These are phyloP conservation scores for Coleophoma cylindrospora DNA, from an alignment of 2,329 filamentous ascomycete species.

Conservation along the genomic window DNA sequence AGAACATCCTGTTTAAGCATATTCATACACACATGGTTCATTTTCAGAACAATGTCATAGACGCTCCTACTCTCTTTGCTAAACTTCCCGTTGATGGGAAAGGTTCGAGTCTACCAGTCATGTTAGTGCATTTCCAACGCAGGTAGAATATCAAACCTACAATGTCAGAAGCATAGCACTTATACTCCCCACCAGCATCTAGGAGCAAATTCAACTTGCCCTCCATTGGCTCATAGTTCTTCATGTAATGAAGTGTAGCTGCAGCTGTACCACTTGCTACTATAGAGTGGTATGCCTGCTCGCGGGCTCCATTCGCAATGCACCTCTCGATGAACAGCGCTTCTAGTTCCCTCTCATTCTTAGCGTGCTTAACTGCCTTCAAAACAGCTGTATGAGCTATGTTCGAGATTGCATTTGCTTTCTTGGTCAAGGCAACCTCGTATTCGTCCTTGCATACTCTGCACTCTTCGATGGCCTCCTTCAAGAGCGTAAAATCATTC, in stretches of 20 bases:
- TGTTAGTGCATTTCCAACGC: not conserved
- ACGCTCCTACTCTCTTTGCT: constrained; percentile 66
- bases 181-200: constrained; percentile 76
- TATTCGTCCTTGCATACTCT: constrained; percentile 71
- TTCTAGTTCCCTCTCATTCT: constrained; percentile 79
- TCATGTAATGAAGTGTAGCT: constrained; percentile 82
- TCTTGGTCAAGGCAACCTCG: constrained; percentile 67
- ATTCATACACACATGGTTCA: constrained; percentile 76
- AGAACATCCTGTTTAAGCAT: constrained; percentile 67
- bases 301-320: constrained; percentile 67
- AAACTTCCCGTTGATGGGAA: constrained; percentile 72
- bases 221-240: constrained; percentile 65
- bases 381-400: constrained; percentile 61
- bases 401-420: constrained; percentile 67
- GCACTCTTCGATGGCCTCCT: constrained; percentile 62
- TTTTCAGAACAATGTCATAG: constrained; percentile 78
- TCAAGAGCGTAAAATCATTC: constrained; percentile 50
- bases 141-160: constrained; percentile 30
- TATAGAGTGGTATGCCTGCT: constrained; percentile 86
- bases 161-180: constrained; percentile 67
- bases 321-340: constrained; percentile 74
- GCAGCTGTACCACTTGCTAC: constrained; percentile 75
- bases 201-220: constrained; percentile 76
- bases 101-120: constrained; percentile 67
- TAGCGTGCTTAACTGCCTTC: constrained; percentile 54